Base-by-base conservation (phyloP, 1,139 yeast species). In the Lodderomyces metapsilosis region DNA sequence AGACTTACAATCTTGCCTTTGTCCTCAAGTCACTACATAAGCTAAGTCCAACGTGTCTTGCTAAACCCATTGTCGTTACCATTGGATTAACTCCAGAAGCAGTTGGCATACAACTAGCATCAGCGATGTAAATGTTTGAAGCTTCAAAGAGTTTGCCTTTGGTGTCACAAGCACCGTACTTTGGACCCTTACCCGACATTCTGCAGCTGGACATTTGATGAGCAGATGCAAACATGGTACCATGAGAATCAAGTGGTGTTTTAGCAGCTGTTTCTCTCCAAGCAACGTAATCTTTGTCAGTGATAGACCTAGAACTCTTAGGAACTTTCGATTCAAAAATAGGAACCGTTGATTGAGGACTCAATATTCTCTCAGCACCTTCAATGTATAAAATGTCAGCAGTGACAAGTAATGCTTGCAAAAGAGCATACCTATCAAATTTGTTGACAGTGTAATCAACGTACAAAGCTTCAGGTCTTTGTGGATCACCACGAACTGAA, bases 181-280 rank as follows among this genome's bases (percentile, higher is more conserved):
- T 46, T 8, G 82, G 76, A 6, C 75, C 74, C 49, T 66, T 65
- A 12, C 80, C 78, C 4, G 74, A 63, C 65, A 79, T 77, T 46
- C 84, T 68, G 54, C 84, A 78, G 2, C 75, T 56, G 42, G 78
- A 68, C 84, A 80, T 79, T 56, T 80, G 84, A 56, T 79, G 84
- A 6, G 85, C 85, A 2, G 76, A 65, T 3, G 84, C 84, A 44
- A 66, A 61, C 2, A 63, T 47, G 2, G 66, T 52, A 2, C 67
- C 68, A 41, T 57, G 68, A 3, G 51, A 37, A 17, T 57, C 60
- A 38, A 71, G 53, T 6, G 61, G 62, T 5, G 53, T 51, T 11
- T 56, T 57, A 17, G 62, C 60, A 4, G 63, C 62, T 18, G 47
- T 47, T n/a, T 53, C 48, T 43, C 71, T 59, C 83, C 82, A 80